These are phyloP conservation scores for Voacanga thouarsii DNA, from an alignment of 257 asterid species.

Conservation along the genomic window DNA sequence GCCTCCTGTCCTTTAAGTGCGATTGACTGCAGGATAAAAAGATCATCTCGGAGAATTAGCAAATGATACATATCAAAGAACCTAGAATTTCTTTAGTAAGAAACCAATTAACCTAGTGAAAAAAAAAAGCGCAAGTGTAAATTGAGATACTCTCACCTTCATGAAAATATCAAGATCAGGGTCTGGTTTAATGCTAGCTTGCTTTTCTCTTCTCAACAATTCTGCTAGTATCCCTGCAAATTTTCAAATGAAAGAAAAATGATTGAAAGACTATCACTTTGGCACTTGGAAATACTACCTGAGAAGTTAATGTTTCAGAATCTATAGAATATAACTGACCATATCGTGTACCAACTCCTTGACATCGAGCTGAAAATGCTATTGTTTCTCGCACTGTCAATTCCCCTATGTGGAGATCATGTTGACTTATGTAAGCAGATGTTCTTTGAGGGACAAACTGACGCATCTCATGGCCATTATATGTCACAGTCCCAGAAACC, in stretches of 20 bases:
- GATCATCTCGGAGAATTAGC: neutral
- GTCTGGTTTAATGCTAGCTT: conserved; percentile 77
- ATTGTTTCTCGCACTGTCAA: conserved; percentile 85
- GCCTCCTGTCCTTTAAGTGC: conserved; percentile 9
- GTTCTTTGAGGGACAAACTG: conserved; percentile 86
- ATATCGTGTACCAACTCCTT: conserved; percentile 84
- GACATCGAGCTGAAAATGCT: conserved; percentile 90
- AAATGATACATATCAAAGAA: neutral
- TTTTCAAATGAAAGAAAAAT: conserved; percentile 10
- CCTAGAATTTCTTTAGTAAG: neutral
- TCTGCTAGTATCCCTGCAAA: conserved; percentile 71
- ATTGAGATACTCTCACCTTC: conserved; percentile 47
- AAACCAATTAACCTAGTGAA: neutral
- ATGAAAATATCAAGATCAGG: conserved; percentile 82
- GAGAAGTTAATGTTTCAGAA: too few species aligned
- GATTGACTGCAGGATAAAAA: neutral
- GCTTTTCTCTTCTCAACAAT: conserved; percentile 81
- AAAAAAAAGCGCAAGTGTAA: neutral
- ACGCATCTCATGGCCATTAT: conserved; percentile 66
- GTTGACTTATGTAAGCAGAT: conserved; percentile 82
- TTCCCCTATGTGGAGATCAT: conserved; percentile 82
- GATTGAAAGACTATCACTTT: neutral
- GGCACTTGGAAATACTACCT: neutral
- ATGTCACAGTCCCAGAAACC: conserved; percentile 71
- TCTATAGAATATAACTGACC: conserved; percentile 32